phyloP scores from a whole-genome alignment of 306 rosid genomes.

The Lotus japonicus region DNA sequence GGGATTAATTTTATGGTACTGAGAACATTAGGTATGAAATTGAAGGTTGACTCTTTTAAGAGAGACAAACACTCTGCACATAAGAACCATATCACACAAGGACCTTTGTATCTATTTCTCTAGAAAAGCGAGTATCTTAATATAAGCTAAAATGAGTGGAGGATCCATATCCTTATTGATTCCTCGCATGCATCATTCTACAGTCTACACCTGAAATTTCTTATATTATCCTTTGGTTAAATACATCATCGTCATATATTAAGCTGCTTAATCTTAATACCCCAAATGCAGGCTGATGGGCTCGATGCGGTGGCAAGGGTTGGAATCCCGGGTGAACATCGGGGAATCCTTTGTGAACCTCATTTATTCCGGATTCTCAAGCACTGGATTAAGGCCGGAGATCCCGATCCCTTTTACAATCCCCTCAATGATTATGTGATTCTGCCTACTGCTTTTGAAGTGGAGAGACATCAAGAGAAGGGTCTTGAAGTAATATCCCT shows the following conservation, averaged over 20 bases:
- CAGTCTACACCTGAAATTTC: background rate
- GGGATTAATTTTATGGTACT: too few species aligned
- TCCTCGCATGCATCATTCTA: background rate
- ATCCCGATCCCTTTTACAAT: conserved; percentile 82
- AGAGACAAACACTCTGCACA: background rate
- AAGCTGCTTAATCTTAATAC: background rate
- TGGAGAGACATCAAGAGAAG: conserved; percentile 50
- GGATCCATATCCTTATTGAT: background rate
- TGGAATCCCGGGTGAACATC: conserved; percentile 87
- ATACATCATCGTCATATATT: background rate
- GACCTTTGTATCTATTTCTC: background rate
- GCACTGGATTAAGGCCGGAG: conserved; percentile 91
- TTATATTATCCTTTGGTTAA: background rate
- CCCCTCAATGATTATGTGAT: conserved; percentile 92
- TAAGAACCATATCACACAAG: background rate
- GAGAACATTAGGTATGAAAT: too few species aligned
- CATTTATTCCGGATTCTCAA: conserved; percentile 82
- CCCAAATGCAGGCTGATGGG: conserved; percentile 74
- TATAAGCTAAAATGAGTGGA: background rate
- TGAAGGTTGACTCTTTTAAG: too few species aligned
- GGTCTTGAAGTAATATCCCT: conserved; percentile 68
- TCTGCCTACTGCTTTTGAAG: conserved; percentile 74
- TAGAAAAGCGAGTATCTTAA: background rate
- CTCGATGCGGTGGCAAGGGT: conserved; percentile 84
- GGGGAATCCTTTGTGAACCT: conserved; percentile 77